Base-by-base conservation (phyloP, 2,329 filamentous ascomycete species). In the Botrytis squamosa region DNA sequence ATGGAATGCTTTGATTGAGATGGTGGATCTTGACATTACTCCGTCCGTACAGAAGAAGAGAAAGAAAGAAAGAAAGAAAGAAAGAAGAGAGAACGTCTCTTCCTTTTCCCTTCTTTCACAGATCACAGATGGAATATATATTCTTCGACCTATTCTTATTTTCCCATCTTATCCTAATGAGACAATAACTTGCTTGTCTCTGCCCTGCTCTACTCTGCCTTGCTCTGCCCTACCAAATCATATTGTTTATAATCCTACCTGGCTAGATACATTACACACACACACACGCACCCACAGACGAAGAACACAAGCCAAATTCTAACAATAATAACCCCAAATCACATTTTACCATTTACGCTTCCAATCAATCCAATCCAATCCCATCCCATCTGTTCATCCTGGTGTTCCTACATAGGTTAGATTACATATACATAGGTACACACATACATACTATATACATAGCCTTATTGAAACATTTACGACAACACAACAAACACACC, bases 401-500 rank as follows among this genome's bases (percentile, higher is more conserved):
- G 33, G 33, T 33, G 33, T 33, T 64, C 62, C 62, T 44, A 33
- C 16, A 64, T 22, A 18, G 10, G 22, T 63, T 29, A 22, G 52
- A 55, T 55, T 55, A 18, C 25, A 55, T 6, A 55, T 18, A 46
- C 18, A 20, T 1, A 18, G 29, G 29, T 29, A 46, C 18, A 22
- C 14, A 25, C 20, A 49, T 8, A 25, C 20, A 49, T 20, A 49
- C 44, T 20, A 49, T 20, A 49, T 1, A 52, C 1, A 52, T 5
- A 10, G 29, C 57, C 29, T 59, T 36, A 38, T 60, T 60, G 52
- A 38, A 64, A 29, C 40, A 64, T 64, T 64, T 64, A 25, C 62
- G n/a, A 64, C 40, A 64, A 64, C 62, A 64, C 62, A 64, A 64
- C 62, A 64, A 64, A 64, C 62, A 64, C n/a, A 64, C 40, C 62